Evolutionary conservation across 306 rosid species (phyloP).

Genomic region (Lablab purpureus): DNA sequence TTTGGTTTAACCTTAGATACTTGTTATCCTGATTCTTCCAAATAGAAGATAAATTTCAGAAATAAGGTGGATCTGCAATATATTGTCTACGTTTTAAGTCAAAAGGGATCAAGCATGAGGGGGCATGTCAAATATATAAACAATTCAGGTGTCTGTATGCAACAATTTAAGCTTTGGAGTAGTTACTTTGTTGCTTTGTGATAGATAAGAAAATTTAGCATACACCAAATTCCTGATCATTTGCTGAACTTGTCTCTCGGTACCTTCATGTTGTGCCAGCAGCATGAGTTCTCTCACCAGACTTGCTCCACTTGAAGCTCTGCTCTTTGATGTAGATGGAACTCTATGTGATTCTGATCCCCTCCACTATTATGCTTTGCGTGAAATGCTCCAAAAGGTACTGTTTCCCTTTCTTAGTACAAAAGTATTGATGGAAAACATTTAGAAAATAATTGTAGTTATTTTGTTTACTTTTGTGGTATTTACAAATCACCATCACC

Average conservation of each 20-base stretch:
- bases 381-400: conserved; percentile 87
- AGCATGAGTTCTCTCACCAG: conserved; percentile 66
- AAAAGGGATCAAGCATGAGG: background rate
- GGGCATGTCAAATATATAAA: background rate
- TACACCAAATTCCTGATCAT: conserved; percentile 18
- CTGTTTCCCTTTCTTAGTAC: conserved; percentile 14
- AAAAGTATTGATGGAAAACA: background rate
- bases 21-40: background rate
- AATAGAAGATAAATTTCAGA: conserved; percentile 2
- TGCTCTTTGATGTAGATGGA: conserved; percentile 94
- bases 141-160: background rate
- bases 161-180: background rate
- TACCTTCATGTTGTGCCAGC: conserved; percentile 50
- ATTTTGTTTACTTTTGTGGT: conserved; percentile 27
- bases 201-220: background rate
- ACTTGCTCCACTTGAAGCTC: conserved; percentile 83
- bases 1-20: background rate
- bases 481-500: conserved; percentile 28
- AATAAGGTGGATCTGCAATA: background rate
- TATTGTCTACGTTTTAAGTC: background rate
- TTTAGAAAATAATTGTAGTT: background rate
- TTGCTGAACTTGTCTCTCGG: conserved; percentile 24
- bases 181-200: background rate
- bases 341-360: conserved; percentile 95
- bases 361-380: conserved; percentile 75